A percentile compares a stretch with the other conserved stretches of the same genome.
Conservation (phyloP, 495 filamentous ascomycete species). For the Chaetomium cochliodes region DNA sequence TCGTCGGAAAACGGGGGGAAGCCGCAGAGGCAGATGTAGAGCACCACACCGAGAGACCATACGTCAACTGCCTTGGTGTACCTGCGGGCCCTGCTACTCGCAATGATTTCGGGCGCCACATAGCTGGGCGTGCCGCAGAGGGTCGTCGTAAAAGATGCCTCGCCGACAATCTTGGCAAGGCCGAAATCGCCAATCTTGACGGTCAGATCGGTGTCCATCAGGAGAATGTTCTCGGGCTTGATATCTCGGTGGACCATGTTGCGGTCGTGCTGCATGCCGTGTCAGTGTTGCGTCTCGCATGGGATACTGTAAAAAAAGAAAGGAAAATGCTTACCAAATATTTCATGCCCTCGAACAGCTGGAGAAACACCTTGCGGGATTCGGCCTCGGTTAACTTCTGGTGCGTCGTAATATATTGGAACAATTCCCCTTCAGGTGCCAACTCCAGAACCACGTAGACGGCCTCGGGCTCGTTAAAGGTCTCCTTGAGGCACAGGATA, state of each 20-base stretch:
- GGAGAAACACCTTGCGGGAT: slow-evolving; percentile 79
- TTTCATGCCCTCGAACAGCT: slow-evolving; percentile 90
- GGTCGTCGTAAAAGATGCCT: slow-evolving; percentile 97
- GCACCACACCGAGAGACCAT: slow-evolving; percentile 96
- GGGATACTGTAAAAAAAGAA: neutral
- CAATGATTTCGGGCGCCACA: slow-evolving; percentile 93
- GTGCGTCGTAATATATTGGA: slow-evolving; percentile 89
- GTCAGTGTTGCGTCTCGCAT: slow-evolving; percentile 37
- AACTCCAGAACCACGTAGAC: slow-evolving; percentile 93
- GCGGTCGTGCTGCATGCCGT: slow-evolving; percentile 76
- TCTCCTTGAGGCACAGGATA: slow-evolving; percentile 89
- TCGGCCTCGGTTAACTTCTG: slow-evolving; percentile 82
- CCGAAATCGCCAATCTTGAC: slow-evolving; percentile 98
- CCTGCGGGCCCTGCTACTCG: slow-evolving; percentile 69
- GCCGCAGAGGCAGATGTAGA: slow-evolving; percentile 97
- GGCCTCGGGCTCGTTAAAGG: slow-evolving; percentile 85
- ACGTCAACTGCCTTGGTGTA: slow-evolving; percentile 96
- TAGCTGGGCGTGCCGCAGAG: slow-evolving; percentile 95
- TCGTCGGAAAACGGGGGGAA: slow-evolving; percentile 98
- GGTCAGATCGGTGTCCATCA: slow-evolving; percentile 76
- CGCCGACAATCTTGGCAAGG: slow-evolving; percentile 96
- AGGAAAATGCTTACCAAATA: slow-evolving; percentile 68
- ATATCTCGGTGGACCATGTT: slow-evolving; percentile 98
- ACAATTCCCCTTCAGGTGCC: slow-evolving; percentile 88
- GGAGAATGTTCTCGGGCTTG: slow-evolving; percentile 96